Conservation (phyloP, 805 yeast species). For the Ogataea sp. region DNA sequence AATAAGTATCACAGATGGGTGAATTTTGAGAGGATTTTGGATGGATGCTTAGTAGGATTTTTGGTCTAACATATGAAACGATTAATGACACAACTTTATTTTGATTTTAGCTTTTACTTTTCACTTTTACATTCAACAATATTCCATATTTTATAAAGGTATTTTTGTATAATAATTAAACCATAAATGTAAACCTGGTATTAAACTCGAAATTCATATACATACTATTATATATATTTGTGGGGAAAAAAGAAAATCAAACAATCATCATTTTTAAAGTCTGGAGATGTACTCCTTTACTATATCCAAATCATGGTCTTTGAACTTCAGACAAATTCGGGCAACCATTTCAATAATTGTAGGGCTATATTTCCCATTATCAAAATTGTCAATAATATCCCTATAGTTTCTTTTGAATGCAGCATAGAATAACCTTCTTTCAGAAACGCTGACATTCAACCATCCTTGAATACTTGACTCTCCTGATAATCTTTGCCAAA, state of each 20-base stretch:
- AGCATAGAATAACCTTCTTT: slow-evolving; percentile 17
- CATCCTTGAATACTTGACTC: slow-evolving; percentile 13
- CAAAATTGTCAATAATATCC: slow-evolving; percentile 8
- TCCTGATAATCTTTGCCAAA: slow-evolving; percentile 17
- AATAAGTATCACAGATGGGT: slow-evolving; percentile 69
- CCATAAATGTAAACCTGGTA: too few species aligned
- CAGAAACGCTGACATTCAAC: slow-evolving; percentile 13
- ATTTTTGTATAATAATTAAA: too few species aligned
- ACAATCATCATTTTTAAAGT: too few species aligned
- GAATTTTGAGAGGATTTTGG: slow-evolving; percentile 73
- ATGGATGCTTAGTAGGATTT: slow-evolving; percentile 69
- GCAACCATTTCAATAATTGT: slow-evolving; percentile 10
- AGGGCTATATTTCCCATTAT: neutral
- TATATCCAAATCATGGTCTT: slow-evolving; percentile 13
- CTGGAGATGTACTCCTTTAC: slow-evolving; percentile 4
- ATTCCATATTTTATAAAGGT: too few species aligned
- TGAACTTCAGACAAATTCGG: slow-evolving; percentile 18
- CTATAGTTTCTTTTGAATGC: slow-evolving; percentile 23
- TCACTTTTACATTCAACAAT: too few species aligned
- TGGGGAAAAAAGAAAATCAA: too few species aligned
- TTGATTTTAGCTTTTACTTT: too few species aligned
- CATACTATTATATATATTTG: too few species aligned
- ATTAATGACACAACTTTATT: too few species aligned
- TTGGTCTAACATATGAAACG: too few species aligned
- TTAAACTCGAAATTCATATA: too few species aligned